Evolutionary conservation across 2,329 filamentous ascomycete species (phyloP), one percentile per base, ranked within the genome.

Genomic region (Penicillium sumatraense): DNA sequence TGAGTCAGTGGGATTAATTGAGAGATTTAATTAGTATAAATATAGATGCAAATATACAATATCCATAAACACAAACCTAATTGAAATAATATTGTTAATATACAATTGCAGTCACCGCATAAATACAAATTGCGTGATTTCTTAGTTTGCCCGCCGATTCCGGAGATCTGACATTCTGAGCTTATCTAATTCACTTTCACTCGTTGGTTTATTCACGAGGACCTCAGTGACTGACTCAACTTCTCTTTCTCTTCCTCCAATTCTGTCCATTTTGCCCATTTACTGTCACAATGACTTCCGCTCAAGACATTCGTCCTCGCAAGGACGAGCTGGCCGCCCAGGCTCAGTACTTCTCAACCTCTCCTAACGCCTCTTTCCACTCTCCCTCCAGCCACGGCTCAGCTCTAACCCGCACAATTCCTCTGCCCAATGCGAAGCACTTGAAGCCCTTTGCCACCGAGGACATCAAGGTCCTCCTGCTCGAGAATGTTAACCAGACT

Each of bases 401-500:
- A 54, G 76, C 72, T 51, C 72, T 79, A 45, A 73, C 59, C 56
- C 77, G 75, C 63, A 75, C 72, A 36, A 73, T 75, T 38, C 76
- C 82, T 31, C 67, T 77, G 63, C 62, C 77, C 31, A 76, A 79
- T 51, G 67, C 74, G 14, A 97, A 96, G 78, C 89, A 89, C 64
- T 80, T 99, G 65, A 97, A 97, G 80, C 95, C 95, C 14, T 99
- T 99, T 78, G 89, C 93, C 72, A 95, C 92, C 20, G 87, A 93
- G 71, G 93, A 98, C 72, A 92, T 99, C 78, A 98, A 97, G 80
- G 96, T 99, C 53, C 79, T 99, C 54, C 83, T 99, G 16, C 81
- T 99, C 27, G 95, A 99, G 75, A 99, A 98, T 77, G 90, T 99
- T 70, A 99, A 99, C 74, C 81, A 91, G 76, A 91, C 91, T 21